Base-by-base conservation (phyloP, 2,329 filamentous ascomycete genomes). In the Fusarium avenaceum region DNA sequence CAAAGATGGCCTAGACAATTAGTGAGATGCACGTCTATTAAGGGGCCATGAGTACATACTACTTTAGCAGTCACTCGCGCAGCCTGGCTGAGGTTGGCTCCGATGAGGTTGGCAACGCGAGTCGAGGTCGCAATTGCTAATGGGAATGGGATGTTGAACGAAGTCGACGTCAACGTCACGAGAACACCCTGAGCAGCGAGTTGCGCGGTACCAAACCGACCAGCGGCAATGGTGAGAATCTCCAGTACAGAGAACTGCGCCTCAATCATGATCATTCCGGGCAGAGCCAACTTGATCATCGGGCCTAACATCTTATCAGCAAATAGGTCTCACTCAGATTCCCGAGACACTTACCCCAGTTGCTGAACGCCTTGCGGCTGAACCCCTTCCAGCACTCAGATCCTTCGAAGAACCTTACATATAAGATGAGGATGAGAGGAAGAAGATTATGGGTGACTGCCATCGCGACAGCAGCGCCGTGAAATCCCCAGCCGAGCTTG, bases 241-340 rank as follows among this genome's bases (percentile, higher is more conserved):
- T 97, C 94, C 73, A 97, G 96, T 4, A 94, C 93, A 3, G 97
- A 86, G 78, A 92, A 96, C 77, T 97, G 94, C 2, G 94, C 93
- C 75, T 96, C 89, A 1, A 97, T 90, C 93, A 97, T 97, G 65
- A 96, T 81, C 75, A 97, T 88, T 2, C 94, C 94, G 0, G 94
- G 94, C 3, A 97, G 80, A 0, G 94, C 93, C 10, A 97, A 87
- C 47, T 88, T 88, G 71, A 97, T 87, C 94, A 96, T 96, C 0
- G 76, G 70, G 4, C 94, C 45, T 73, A 11, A 0, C 0, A 0
- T 17, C 17, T 4, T 6, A 20, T 63, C 4, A 63, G 44, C 20
- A 17, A 33, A 5, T 2, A 1, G 8, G 5, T 24, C 24, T 40
- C 8, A 22, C 6, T 15, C 4, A 11, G 4, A 4, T 3, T 14